Base-by-base conservation (phyloP, 1,284 basidiomycete genomes). In the Cerrena zonata region DNA sequence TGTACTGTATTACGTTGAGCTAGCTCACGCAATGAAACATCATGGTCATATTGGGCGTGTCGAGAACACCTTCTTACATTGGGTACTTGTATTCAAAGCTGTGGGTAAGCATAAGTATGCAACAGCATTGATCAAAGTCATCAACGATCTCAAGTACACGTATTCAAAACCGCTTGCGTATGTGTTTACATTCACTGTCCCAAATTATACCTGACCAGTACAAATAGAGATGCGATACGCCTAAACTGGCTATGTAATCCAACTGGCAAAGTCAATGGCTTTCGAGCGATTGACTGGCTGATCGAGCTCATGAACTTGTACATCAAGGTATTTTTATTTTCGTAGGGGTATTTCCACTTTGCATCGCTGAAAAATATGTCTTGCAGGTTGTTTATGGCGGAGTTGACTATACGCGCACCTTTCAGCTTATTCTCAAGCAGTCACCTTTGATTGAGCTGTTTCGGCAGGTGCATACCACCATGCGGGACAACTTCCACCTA, bases 101-200 rank as follows among this genome's bases (percentile, higher is more conserved):
- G 57, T 45, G 23, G 57, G 57, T 26, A 66, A 63, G 56, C 61
- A 62, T 48, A 68, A 67, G 50, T 70, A 69, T 56, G 65, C 63
- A 2, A 48, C 50, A 2, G 52, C 63, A 15, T 56, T 66, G 50
- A n/a, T 36, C 34, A 36, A 36, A n/a, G n/a, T n/a, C 11, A n/a
- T 36, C 11, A 36, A 36, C n/a, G 34, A 36, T n/a, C 34, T 36
- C n/a, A 10, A n/a, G n/a, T 36, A 36, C n/a, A n/a, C n/a, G 10
- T 36, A 36, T 36, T n/a, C 34, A 11, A 10, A 10, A 36, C 34
- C 11, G 11, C 34, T 36, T 11, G 34, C 34, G 34, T 36, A n/a
- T 11, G 34, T 36, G n/a, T n/a, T n/a, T n/a, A n/a, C n/a, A n/a
- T n/a, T n/a, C n/a, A n/a, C n/a, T n/a, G n/a, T 13, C 40, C 13